Base-by-base conservation (phyloP, 345 rosid species). In the Anastatica hierochuntica region DNA sequence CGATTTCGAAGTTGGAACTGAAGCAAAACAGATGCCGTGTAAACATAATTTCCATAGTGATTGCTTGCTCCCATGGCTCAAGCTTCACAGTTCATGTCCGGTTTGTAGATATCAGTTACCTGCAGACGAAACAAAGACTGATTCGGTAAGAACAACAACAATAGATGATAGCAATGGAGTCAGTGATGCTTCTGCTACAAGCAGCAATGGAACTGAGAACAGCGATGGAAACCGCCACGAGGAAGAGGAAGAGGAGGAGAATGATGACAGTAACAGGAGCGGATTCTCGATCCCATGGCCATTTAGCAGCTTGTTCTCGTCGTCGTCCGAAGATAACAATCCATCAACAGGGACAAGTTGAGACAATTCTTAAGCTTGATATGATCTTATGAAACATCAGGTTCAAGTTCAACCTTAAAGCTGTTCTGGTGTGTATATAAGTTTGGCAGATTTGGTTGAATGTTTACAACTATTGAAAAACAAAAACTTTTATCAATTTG, bases 21-120 rank as follows among this genome's bases (percentile, higher is more conserved):
- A 77, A 36, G 89, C 83, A 7, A 86, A 69, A 59, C 86, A n/a
- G n/a, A n/a, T n/a, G n/a, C n/a, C n/a, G n/a, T n/a, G n/a, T n/a
- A n/a, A n/a, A n/a, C n/a, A n/a, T 50, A 80, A 65, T 60, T 90
- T 86, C 66, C 97, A 90, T 19, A 21, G 56, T 30, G 69, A 60
- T 10, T 90, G 97, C 51, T 66, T 90, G 72, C 56, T 79, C 39
- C 86, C 90, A 12, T 90, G 97, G 97, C 71, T 90, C 61, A 86
- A 86, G 75, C 86, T 90, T 63, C 97, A 90, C 41, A 84, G 96
- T 61, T 82, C 96, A 14, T 90, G 94, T 33, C 97, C 96, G 1
- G 79, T 90, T 58, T 90, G 97, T 57, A 77, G 95, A 68, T 72
- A 55, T 70, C 88, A 84, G 73, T 44, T 90, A 52, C 85, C 94